Conservation (phyloP, 2,329 filamentous ascomycete species). For the Penicillium sp. region DNA sequence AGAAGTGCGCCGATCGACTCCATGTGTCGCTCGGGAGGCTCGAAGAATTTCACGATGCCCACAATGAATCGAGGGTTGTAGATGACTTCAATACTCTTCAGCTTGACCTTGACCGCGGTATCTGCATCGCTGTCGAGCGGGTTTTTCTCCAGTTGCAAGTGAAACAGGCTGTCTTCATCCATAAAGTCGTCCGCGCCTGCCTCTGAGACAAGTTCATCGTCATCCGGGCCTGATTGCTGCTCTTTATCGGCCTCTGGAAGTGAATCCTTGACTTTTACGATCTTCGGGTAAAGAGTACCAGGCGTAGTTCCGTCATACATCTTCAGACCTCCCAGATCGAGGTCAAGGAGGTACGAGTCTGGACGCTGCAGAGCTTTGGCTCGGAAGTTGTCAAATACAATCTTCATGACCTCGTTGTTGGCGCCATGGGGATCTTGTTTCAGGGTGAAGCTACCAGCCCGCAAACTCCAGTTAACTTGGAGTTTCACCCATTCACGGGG, state of each 20-base stretch:
- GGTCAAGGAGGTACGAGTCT: conserved; percentile 80
- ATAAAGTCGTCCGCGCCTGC: conserved; percentile 40
- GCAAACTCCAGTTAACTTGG: conserved; percentile 86
- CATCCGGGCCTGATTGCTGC: conserved; percentile 21
- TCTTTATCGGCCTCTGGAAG: conserved; percentile 50
- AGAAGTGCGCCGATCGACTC: conserved; percentile 94
- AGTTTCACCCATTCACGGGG: conserved; percentile 89
- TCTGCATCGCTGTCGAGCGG: conserved; percentile 90
- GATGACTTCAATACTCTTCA: conserved; percentile 93
- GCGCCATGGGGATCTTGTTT: conserved; percentile 77
- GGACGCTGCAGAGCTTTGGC: conserved; percentile 84
- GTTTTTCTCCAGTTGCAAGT: conserved; percentile 88
- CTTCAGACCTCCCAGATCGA: conserved; percentile 86
- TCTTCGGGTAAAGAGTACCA: conserved; percentile 86
- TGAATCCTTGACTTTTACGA: conserved; percentile 90
- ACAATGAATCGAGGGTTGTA: conserved; percentile 94
- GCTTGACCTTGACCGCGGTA: conserved; percentile 78
- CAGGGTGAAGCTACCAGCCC: conserved; percentile 91
- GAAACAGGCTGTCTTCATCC: conserved; percentile 75
- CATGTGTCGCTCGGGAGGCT: conserved; percentile 94
- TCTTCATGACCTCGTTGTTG: conserved; percentile 71
- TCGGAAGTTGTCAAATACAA: conserved; percentile 92
- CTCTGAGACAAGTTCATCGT: conserved; percentile 35
- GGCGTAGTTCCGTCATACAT: conserved; percentile 94
- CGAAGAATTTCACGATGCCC: conserved; percentile 90